Evolutionary conservation across 2,329 filamentous ascomycete genomes (phyloP).

Genomic region (Corinectria fuckeliana): DNA sequence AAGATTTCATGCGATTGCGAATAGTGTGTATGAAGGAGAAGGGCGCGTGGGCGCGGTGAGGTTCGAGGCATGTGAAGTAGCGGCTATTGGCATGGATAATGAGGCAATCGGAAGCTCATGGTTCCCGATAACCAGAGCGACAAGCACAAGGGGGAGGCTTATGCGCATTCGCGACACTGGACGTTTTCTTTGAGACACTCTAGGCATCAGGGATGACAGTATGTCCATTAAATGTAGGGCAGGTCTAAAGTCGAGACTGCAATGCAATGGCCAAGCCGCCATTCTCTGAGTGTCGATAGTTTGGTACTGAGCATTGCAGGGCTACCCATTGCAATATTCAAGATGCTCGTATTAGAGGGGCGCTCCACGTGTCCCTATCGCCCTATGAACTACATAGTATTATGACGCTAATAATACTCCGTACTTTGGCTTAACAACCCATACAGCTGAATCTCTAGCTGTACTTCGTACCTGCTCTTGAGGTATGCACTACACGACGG

Average conservation of each 20-base stretch:
- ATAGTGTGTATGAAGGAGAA: background rate
- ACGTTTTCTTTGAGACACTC: slow-evolving; percentile 19
- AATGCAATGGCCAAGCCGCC: background rate
- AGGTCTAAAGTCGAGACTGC: background rate
- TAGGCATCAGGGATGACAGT: slow-evolving; percentile 11
- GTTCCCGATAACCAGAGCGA: slow-evolving; percentile 1
- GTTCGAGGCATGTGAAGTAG: background rate
- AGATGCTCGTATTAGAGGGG: background rate
- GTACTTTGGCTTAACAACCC: background rate
- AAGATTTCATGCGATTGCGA: background rate
- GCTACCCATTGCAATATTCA: background rate
- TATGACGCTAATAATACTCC: too few species aligned
- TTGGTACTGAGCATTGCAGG: background rate
- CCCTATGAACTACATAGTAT: background rate
- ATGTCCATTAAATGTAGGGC: background rate
- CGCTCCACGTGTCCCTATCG: background rate
- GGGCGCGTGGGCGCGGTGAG: background rate
- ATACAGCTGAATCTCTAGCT: background rate
- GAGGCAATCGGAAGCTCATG: background rate
- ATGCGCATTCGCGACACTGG: slow-evolving; percentile 8
- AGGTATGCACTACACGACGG: too few species aligned
- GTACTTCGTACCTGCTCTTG: too few species aligned
- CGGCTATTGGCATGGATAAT: background rate
- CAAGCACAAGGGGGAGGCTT: background rate
- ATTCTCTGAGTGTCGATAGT: background rate